These are phyloP conservation scores for Rhizoctonia solani DNA, from an alignment of 1,284 basidiomycete genomes.

Conservation along the genomic window DNA sequence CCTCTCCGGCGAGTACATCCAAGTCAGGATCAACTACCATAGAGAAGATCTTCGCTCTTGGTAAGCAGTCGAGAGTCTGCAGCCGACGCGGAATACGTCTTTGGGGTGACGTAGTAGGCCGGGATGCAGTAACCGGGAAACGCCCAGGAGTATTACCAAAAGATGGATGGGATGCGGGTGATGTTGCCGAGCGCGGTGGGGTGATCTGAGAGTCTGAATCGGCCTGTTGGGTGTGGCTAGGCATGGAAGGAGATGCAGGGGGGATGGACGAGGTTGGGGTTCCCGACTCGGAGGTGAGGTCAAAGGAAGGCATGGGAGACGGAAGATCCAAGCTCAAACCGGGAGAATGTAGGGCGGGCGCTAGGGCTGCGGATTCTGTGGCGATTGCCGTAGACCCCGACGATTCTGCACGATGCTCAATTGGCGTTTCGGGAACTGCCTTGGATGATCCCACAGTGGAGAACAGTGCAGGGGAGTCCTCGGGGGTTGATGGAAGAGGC, in stretches of 20 bases:
- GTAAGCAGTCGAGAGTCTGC: background rate
- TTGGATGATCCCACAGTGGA: background rate
- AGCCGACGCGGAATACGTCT: background rate
- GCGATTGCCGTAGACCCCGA: no score
- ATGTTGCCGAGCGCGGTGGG: no score
- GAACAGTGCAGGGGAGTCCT: background rate
- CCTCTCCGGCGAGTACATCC: constrained; percentile 1
- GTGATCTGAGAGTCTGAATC: no score
- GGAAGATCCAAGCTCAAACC: no score
- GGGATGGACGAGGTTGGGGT: constrained; percentile 7
- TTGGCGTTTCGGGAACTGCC: background rate
- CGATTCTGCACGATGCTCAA: background rate
- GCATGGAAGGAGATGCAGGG: constrained; percentile 5
- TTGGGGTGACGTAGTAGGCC: background rate
- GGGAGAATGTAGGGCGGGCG: no score
- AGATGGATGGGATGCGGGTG: background rate
- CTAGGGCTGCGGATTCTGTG: no score
- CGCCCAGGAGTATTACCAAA: background rate
- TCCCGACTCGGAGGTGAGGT: background rate
- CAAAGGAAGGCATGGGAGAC: background rate
- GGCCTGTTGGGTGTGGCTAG: constrained; percentile 18
- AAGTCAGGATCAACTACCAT: constrained; percentile 25
- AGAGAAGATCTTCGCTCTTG: constrained; percentile 20
- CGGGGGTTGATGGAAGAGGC: constrained; percentile 12
- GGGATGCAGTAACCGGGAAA: background rate